Evolutionary conservation across 805 yeast species (phyloP).

Genomic region (Cyberlindnera veronae): DNA sequence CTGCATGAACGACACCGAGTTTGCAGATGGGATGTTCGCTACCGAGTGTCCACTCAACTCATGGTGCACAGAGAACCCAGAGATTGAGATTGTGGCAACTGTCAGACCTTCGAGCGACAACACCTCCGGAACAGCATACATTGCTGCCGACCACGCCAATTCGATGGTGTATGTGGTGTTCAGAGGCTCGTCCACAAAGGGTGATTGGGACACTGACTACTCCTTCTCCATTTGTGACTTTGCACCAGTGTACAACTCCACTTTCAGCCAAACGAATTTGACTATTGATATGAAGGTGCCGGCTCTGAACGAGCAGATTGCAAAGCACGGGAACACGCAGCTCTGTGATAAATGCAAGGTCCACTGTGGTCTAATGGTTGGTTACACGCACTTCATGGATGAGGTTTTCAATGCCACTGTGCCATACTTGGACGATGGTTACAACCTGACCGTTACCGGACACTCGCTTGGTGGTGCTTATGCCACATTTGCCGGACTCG

Average conservation of each 20-base stretch:
- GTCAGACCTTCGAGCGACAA: constrained; percentile 26
- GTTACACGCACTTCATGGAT: constrained; percentile 40
- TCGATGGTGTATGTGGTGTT: constrained; percentile 49
- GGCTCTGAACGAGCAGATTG: constrained; percentile 2
- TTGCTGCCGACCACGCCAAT: constrained; percentile 45
- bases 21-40: constrained; percentile 12
- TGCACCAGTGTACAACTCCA: constrained; percentile 32
- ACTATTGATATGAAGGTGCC: not conserved
- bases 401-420: constrained; percentile 34
- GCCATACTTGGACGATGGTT: constrained; percentile 39
- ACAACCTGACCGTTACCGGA: constrained; percentile 55
- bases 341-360: constrained; percentile 51
- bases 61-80: constrained; percentile 16
- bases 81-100: constrained; percentile 13
- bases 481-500: constrained; percentile 60
- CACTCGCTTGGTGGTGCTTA: constrained; percentile 79
- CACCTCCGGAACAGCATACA: constrained; percentile 52
- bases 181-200: constrained; percentile 61
- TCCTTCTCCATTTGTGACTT: constrained; percentile 44
- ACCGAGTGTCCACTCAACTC: constrained; percentile 19
- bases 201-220: constrained; percentile 64
- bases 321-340: constrained; percentile 5
- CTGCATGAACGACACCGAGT: constrained; percentile 16
- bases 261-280: constrained; percentile 4
- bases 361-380: constrained; percentile 61